Base-by-base conservation (phyloP, 176 grass and related monocot genomes). In the Guadua angustifolia region DNA sequence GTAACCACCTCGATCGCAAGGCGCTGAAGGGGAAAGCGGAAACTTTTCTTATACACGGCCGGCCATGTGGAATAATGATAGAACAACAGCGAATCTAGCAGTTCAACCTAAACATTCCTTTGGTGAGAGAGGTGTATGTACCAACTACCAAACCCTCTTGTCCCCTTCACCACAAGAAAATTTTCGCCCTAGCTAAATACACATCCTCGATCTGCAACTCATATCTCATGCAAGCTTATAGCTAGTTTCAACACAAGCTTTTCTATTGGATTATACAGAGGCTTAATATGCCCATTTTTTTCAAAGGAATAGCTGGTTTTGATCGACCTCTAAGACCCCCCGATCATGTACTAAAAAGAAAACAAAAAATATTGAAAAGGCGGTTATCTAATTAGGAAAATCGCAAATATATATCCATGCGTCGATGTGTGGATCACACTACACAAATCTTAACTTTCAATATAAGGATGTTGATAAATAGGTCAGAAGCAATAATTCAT, bases 21-120 rank as follows among this genome's bases (percentile, higher is more conserved):
- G 33, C 21, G 72, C 43, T 42, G 38, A 65, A 33, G 83, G 62
- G 66, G 79, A 65, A 74, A 65, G 33, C 64, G 45, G 18, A 75
- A 26, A 58, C 24, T 71, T 83, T 87, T 61, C 35, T 14, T 33
- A n/a, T 17, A 25, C 29, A 69, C 58, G 67, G 53, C 40, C 69
- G 69, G 7, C 53, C 45, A 29, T 67, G 26, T 39, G 77, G 39
- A 69, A 45, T 35, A 56, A 38, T 14, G 66, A 47, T 17, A 42
- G 42, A 42, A 26, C 63, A 69, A 32, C 32, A 49, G 58, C 46
- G 58, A 79, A 87, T 90, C 84, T 74, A 86, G 42, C 73, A 69
- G 60, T 87, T 90, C 19, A 78, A 24, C n/a, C 9, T 42, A 74
- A 90, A 86, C 84, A 90, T 90, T 87, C 84, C 74, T 18, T 73